Conservation (phyloP, 306 rosid genomes). For the Prinsepia uniflora region DNA sequence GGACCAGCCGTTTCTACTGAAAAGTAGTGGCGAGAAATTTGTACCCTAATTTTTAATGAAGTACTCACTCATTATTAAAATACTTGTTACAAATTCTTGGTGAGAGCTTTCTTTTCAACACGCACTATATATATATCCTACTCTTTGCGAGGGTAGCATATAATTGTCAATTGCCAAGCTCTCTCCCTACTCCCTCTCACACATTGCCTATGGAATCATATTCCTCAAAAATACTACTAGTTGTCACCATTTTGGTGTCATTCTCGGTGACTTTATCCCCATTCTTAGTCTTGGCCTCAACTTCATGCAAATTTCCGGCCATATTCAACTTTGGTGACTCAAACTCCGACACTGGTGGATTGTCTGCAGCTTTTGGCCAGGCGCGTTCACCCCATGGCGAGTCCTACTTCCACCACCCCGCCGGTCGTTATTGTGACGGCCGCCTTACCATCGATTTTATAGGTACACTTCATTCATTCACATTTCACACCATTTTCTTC, state of each 20-base stretch:
- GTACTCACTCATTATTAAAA: no score
- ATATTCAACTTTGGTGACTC: slow-evolving; percentile 90
- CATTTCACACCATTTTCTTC: background rate
- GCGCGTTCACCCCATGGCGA: slow-evolving; percentile 57
- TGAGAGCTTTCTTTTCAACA: no score
- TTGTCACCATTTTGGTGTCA: slow-evolving; percentile 19
- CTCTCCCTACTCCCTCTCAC: background rate
- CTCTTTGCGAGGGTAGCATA: no score
- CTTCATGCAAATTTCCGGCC: slow-evolving; percentile 62
- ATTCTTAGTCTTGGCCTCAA: background rate
- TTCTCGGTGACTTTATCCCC: slow-evolving; percentile 15
- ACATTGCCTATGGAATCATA: slow-evolving; percentile 17
- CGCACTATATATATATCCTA: no score
- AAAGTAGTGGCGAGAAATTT: background rate
- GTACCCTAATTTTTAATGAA: background rate
- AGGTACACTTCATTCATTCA: slow-evolving; percentile 32
- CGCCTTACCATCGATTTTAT: slow-evolving; percentile 73
- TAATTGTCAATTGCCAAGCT: background rate
- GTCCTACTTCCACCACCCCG: slow-evolving; percentile 52
- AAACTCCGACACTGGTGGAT: slow-evolving; percentile 92
- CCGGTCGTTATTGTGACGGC: slow-evolving; percentile 76
- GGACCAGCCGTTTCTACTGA: background rate
- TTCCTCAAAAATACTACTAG: slow-evolving; percentile 9
- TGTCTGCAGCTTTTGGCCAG: slow-evolving; percentile 88
- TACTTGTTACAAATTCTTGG: no score